Conservation (phyloP, 805 yeast genomes). For the Kazachstania bromeliacearum region DNA sequence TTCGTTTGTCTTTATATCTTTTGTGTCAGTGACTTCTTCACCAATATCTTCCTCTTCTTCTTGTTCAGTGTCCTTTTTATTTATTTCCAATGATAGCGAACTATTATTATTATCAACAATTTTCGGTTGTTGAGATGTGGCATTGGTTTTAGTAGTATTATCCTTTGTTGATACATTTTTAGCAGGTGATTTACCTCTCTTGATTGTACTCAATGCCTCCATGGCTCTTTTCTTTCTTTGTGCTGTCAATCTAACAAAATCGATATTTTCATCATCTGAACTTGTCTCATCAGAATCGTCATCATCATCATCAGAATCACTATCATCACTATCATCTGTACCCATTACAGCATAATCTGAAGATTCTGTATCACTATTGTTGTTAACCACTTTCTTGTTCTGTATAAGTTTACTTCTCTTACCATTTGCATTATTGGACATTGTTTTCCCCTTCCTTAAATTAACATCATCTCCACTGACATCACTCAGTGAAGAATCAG, state of each 20-base stretch:
- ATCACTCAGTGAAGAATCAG: slow-evolving; percentile 33
- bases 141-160: not conserved
- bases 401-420: slow-evolving; percentile 31
- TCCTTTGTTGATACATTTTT: not conserved
- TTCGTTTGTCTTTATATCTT: slow-evolving; percentile 10
- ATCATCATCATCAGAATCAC: slow-evolving; percentile 30
- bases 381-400: slow-evolving; percentile 15
- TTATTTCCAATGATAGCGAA: not conserved
- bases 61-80: slow-evolving; percentile 5
- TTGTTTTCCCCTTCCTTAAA: slow-evolving; percentile 12
- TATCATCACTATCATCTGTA: slow-evolving; percentile 26
- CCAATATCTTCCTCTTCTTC: slow-evolving; percentile 39
- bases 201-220: slow-evolving; percentile 36
- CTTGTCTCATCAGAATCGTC: slow-evolving; percentile 38
- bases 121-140: not conserved
- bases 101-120: too few species aligned
- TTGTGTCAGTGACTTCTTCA: slow-evolving; percentile 35
- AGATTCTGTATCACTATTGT: slow-evolving; percentile 16
- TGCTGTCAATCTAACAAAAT: slow-evolving; percentile 62
- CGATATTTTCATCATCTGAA: slow-evolving; percentile 60
- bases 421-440: slow-evolving; percentile 23
- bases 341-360: slow-evolving; percentile 24
- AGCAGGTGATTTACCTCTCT: slow-evolving; percentile 29
- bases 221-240: slow-evolving; percentile 51
- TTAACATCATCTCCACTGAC: slow-evolving; percentile 27